Conservation (phyloP, 176 grass and related monocot species). For the Miscanthus lutarioriparius region DNA sequence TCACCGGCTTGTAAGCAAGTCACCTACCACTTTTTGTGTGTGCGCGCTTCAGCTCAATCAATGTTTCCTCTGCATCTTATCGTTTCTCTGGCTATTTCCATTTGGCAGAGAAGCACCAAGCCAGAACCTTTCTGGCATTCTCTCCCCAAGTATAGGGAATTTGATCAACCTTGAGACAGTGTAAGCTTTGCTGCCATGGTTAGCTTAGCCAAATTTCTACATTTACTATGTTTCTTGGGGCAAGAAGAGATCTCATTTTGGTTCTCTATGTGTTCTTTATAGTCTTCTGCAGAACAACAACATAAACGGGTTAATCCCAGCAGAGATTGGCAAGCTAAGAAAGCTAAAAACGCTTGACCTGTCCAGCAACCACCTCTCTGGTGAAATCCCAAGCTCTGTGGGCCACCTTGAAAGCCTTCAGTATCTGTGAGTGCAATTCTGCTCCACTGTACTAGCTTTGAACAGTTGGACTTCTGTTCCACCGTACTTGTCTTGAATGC, state of each 20-base stretch:
- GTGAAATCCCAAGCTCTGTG: slow-evolving; percentile 63
- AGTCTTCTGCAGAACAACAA: slow-evolving; percentile 89
- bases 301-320: slow-evolving; percentile 63
- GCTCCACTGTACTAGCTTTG: slow-evolving; percentile 1
- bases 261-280: slow-evolving; percentile 22
- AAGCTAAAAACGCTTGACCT: slow-evolving; percentile 82
- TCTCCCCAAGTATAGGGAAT: slow-evolving; percentile 82
- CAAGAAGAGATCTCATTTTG: slow-evolving; percentile 15
- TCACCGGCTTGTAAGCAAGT: slow-evolving; percentile 64
- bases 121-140: slow-evolving; percentile 73
- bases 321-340: slow-evolving; percentile 70
- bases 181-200: slow-evolving; percentile 52
- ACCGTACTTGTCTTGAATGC: slow-evolving; percentile 10
- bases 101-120: slow-evolving; percentile 68
- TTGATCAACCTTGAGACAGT: slow-evolving; percentile 84
- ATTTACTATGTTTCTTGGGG: slow-evolving; percentile 6
- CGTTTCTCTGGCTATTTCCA: slow-evolving; percentile 1
- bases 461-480: slow-evolving; percentile 10
- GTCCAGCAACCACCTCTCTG: slow-evolving; percentile 74
- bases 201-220: neutral
- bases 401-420: slow-evolving; percentile 65
- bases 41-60: neutral
- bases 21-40: neutral
- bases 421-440: slow-evolving; percentile 64
- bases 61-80: slow-evolving; percentile 6